Evolutionary conservation across 2,329 filamentous ascomycete genomes (phyloP).

Genomic region (Diaporthe aspalathi): DNA sequence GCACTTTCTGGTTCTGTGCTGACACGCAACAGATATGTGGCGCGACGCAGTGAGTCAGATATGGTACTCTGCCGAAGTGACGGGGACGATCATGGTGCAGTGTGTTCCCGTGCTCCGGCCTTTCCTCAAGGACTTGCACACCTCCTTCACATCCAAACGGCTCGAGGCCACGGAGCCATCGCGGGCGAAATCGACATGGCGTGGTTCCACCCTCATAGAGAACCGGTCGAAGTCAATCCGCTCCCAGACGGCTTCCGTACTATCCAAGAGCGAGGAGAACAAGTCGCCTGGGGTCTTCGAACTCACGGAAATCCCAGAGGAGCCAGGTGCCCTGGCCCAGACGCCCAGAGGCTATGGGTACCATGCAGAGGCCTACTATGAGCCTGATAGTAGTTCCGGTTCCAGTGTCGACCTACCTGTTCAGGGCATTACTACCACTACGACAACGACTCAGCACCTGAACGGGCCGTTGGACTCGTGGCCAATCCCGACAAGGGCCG

Average conservation of each 20-base stretch:
- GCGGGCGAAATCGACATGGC: slow-evolving; percentile 30
- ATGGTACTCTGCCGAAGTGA: slow-evolving; percentile 63
- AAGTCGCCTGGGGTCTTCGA: slow-evolving; percentile 30
- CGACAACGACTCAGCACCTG: slow-evolving; percentile 16
- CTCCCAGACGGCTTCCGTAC: slow-evolving; percentile 20
- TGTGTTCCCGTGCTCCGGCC: slow-evolving; percentile 64
- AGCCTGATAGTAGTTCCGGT: slow-evolving; percentile 10
- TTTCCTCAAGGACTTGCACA: slow-evolving; percentile 56
- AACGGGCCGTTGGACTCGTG: slow-evolving; percentile 23
- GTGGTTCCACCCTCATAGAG: slow-evolving; percentile 35
- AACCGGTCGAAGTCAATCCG: slow-evolving; percentile 8
- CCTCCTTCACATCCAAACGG: slow-evolving; percentile 50
- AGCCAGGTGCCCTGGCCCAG: not conserved
- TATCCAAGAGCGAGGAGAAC: slow-evolving; percentile 37
- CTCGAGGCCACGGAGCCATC: slow-evolving; percentile 35
- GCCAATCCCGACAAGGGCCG: slow-evolving; percentile 3
- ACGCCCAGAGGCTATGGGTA: slow-evolving; percentile 7
- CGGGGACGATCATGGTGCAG: slow-evolving; percentile 66
- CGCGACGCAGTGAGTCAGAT: slow-evolving; percentile 59
- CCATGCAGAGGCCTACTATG: slow-evolving; percentile 34
- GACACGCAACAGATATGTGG: slow-evolving; percentile 42
- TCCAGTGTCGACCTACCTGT: slow-evolving; percentile 13
- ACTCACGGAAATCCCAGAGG: slow-evolving; percentile 35
- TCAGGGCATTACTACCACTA: slow-evolving; percentile 23
- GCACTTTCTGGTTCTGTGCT: not conserved